Conservation (phyloP, 768 basidiomycete genomes). For the Boletellus emodensis region DNA sequence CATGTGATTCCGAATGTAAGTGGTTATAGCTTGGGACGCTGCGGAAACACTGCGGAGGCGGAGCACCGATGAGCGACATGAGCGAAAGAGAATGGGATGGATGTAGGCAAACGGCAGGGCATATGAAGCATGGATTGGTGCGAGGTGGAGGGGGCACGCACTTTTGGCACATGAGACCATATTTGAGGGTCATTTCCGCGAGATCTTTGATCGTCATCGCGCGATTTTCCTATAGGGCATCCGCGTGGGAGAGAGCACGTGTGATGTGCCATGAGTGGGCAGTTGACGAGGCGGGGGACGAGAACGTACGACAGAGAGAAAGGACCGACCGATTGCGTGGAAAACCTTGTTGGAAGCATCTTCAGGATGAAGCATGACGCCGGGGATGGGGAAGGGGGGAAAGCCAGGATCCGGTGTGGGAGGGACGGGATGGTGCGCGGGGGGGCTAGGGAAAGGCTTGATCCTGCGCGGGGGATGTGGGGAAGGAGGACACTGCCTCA, state of each 20-base stretch:
- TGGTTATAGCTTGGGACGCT: conserved; percentile 77
- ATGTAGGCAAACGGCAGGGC: conserved; percentile 2
- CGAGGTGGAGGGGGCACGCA: conserved; percentile 34
- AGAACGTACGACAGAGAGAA: conserved; percentile 67
- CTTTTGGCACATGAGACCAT: conserved; percentile 75
- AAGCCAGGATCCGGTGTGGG: conserved; percentile 17
- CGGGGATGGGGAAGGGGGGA: conserved; percentile 55
- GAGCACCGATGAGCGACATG: conserved; percentile 9
- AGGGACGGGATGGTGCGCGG: conserved; percentile 18
- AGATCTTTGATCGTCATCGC: conserved; percentile 87
- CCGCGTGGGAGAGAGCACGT: conserved; percentile 13
- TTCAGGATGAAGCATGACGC: conserved; percentile 68
- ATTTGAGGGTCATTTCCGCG: conserved; percentile 61
- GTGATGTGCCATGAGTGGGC: conserved; percentile 16
- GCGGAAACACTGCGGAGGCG: conserved; percentile 55
- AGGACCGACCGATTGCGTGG: conserved; percentile 65
- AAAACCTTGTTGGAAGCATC: conserved; percentile 71
- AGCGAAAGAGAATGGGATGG: conserved; percentile 7
- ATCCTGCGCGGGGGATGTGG: conserved; percentile 32
- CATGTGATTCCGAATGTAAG: conserved; percentile 74
- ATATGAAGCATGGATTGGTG: conserved; percentile 4
- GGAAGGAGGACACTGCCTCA: conserved; percentile 42
- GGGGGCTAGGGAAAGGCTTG: conserved; percentile 29
- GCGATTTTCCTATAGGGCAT: conserved; percentile 56
- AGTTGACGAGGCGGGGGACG: neutral